Base-by-base conservation (phyloP, 148 eudicot species). In the Suaeda aralocaspica region DNA sequence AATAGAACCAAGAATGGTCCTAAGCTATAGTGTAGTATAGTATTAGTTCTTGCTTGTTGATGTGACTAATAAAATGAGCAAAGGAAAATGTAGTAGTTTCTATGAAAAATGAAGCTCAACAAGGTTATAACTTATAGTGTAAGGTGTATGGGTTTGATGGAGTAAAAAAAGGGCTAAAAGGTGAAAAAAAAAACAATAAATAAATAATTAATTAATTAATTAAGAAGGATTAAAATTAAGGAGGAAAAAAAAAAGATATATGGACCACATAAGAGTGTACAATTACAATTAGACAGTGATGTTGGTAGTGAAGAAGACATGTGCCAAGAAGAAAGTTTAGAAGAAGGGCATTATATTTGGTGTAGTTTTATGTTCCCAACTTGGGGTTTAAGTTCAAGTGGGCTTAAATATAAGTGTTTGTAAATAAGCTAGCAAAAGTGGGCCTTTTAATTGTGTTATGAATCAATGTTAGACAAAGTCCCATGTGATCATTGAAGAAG, bases 271-370 rank as follows among this genome's bases (percentile, higher is more conserved):
- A 57, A 42, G 28, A n/a, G 70, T 48, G 74, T 72, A 80, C 77
- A 78, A 69, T 78, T 65, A 59, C 56, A 63, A 4, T 30, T 58
- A 53, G 85, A 81, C 69, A 75, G 76, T 36, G 87, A 81, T 81
- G 84, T 79, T 81, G 84, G 83, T 76, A 26, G 50, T 67, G 80
- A 81, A 79, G 82, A 78, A 63, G 85, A 81, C 96, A 81, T 79
- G 26, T 80, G 81, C 72, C 64, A 72, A 63, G 80, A 69, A 72
- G 3, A 75, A 78, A 83, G 79, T 45, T 46, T 52, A 70, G 33
- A 24, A 50, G 6, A 42, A 30, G 51, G 69, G 70, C 69, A 70
- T 70, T 70, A 70, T 55, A 33, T 70, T 70, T 19, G 13, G 11
- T 70, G 79, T 76, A 42, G 57, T 64, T 66, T 64, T 15, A 59